These are phyloP conservation scores for Entomortierella chlamydospora DNA, from an alignment of 192 early-diverging fungal species.

Conservation along the genomic window DNA sequence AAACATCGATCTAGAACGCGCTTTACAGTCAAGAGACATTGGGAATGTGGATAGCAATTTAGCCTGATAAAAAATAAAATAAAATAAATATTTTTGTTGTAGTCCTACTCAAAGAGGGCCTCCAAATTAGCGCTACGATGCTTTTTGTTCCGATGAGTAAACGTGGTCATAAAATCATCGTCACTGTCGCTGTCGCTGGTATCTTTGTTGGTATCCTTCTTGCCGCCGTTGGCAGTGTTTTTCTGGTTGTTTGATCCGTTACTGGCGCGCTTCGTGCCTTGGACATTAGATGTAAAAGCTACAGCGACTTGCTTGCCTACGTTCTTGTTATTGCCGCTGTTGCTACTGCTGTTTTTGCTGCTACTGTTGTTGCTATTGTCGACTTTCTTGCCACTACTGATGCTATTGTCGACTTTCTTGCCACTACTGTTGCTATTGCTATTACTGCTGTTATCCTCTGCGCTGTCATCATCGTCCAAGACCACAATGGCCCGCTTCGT, in stretches of 20 bases:
- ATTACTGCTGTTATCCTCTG: background rate
- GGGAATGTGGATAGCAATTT: no score
- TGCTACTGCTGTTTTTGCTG: background rate
- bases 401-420: background rate
- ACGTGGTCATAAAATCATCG: background rate
- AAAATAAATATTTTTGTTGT: background rate
- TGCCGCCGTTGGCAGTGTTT: background rate
- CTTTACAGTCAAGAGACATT: no score
- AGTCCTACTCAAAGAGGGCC: background rate
- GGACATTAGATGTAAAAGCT: background rate
- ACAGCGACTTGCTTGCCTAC: background rate
- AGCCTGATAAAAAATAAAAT: no score
- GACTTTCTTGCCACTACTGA: background rate
- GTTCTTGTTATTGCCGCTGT: background rate
- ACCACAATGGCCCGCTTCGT: conserved; percentile 2
- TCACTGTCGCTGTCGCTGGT: background rate
- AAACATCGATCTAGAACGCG: no score
- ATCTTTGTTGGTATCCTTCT: background rate
- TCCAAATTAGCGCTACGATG: background rate
- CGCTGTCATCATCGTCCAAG: conserved; percentile 6
- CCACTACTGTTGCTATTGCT: background rate
- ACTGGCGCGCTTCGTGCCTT: background rate
- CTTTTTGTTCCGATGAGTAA: background rate
- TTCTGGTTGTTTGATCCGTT: background rate
- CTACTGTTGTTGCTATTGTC: background rate